Evolutionary conservation across 2,329 filamentous ascomycete species (phyloP), one percentile per base, ranked within the genome.

Genomic region (Phialocephala sp.): DNA sequence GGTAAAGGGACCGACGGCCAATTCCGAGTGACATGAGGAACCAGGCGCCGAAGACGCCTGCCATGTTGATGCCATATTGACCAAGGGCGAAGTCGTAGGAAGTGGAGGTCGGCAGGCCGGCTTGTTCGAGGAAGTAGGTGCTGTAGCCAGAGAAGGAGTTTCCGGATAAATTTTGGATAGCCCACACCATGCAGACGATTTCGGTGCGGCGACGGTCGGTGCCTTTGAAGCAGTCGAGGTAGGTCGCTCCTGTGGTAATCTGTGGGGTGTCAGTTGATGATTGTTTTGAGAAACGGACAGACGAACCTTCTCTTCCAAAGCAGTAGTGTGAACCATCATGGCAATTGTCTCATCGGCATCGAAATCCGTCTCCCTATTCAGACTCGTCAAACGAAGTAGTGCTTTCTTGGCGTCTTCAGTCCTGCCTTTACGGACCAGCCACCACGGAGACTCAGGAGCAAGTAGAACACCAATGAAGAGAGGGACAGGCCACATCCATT

Each of bases 91-190:
- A 85, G 63, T 83, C 78, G 67, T 86, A 88, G 0, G 86, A 80
- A 27, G 82, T 79, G 15, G 78, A 76, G 1, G 81, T 77, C 0
- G 76, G 71, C 35, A 89, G 74, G 1, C 86, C 86, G 2, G 85
- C 86, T 71, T 86, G 83, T 68, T 84, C 77, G 71, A 88, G 87
- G 73, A 84, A 84, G 72, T 87, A 88, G 24, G 85, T 89, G 0
- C 85, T 87, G 68, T 89, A 91, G 64, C 85, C 85, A 57, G 88
- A 86, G 68, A 90, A 84, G 15, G 87, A 86, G 68, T 87, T 87
- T 27, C 88, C 87, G 60, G 84, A 86, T 1, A 90, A 78, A 22
- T 89, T 88, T 72, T 91, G 88, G 2, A 87, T 87, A 3, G 85
- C 83, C 79, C 88, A 90, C 8, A 88, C 86, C 74, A 88, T 87